Base-by-base conservation (phyloP, 192 early-diverging fungal genomes). In the Podila epicladia region DNA sequence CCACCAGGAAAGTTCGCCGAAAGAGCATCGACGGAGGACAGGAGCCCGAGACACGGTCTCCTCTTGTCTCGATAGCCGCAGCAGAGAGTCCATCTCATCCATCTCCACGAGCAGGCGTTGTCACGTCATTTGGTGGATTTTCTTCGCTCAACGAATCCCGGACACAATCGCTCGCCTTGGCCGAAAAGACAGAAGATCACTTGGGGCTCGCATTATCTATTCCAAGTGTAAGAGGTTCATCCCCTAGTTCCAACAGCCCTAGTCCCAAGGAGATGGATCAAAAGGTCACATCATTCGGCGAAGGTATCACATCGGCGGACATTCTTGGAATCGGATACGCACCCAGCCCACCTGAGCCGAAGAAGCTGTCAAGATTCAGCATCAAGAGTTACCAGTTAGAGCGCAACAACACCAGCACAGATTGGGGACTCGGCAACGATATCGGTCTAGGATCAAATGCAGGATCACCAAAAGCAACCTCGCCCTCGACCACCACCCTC, bases 341-440 rank as follows among this genome's bases (percentile, higher is more conserved):
- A 33, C 19, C 31, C 17, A 61, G 31, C 31, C 59, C 26, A 28
- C 59, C 59, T 6, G 59, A 61, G 59, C 59, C 59, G 15, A 61
- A 61, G 31, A 61, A 61, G 13, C 31, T 61, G 17, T 61, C 59
- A 7, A 24, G 59, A 26, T 61, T 61, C 17, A 61, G 59, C 29
- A 61, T 61, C 59, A 61, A 61, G 59, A 61, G 59, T 13, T 61
- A 61, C 12, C 59, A 33, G 13, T 17, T 61, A 31, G 59, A 61
- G 26, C 26, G 59, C 15, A 19, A 61, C 31, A 61, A 61, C 6
- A 61, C 59, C 22, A 33, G 59, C 31, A 32, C 31, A 26, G 59
- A 33, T 32, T 61, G 59, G 59, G 59, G 59, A 61, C 59, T 61
- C 22, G 31, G 31, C 6, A 26, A 55, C 53, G n/a, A 55, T 55